A percentile compares a stretch with the other conserved stretches of the same genome.
Evolutionary conservation across 2,329 filamentous ascomycete species (phyloP).

Genomic region (Berkeleyomyces rouxiae): DNA sequence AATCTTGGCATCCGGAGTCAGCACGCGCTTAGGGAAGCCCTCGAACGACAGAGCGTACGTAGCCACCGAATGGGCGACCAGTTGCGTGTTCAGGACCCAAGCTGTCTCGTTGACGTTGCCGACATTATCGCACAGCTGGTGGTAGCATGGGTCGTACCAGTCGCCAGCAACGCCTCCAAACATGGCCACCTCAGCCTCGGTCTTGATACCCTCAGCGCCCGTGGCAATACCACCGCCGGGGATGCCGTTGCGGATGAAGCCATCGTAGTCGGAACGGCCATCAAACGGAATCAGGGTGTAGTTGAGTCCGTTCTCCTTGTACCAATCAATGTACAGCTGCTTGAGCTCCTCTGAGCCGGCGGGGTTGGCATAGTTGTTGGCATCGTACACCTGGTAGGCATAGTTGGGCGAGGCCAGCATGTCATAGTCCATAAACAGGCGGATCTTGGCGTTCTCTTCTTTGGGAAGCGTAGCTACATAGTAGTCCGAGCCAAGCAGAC

Average conservation of each 20-base stretch:
- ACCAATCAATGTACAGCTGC: slow-evolving; percentile 52
- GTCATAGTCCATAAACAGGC: slow-evolving; percentile 54
- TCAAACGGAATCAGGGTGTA: slow-evolving; percentile 60
- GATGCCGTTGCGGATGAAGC: slow-evolving; percentile 57
- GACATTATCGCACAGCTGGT: slow-evolving; percentile 44
- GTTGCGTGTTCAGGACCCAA: slow-evolving; percentile 45
- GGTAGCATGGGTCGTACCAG: slow-evolving; percentile 43
- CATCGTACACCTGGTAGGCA: slow-evolving; percentile 53
- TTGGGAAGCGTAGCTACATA: slow-evolving; percentile 38
- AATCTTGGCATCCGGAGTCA: slow-evolving; percentile 18
- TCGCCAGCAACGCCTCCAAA: slow-evolving; percentile 56
- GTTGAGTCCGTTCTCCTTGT: slow-evolving; percentile 41
- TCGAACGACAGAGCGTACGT: slow-evolving; percentile 50
- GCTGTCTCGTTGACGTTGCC: slow-evolving; percentile 41
- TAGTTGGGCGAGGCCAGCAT: slow-evolving; percentile 53
- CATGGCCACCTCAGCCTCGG: slow-evolving; percentile 41
- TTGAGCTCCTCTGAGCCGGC: slow-evolving; percentile 53
- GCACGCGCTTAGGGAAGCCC: slow-evolving; percentile 41
- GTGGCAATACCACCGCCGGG: slow-evolving; percentile 62
- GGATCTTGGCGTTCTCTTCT: slow-evolving; percentile 45
- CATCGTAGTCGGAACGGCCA: slow-evolving; percentile 64
- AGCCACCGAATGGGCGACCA: slow-evolving; percentile 58
- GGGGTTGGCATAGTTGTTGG: slow-evolving; percentile 55
- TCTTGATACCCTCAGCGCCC: slow-evolving; percentile 64
- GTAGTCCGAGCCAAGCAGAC: slow-evolving; percentile 45